phyloP scores from a whole-genome alignment of 1,284 basidiomycete species.

The Rhodotorula sp. region DNA sequence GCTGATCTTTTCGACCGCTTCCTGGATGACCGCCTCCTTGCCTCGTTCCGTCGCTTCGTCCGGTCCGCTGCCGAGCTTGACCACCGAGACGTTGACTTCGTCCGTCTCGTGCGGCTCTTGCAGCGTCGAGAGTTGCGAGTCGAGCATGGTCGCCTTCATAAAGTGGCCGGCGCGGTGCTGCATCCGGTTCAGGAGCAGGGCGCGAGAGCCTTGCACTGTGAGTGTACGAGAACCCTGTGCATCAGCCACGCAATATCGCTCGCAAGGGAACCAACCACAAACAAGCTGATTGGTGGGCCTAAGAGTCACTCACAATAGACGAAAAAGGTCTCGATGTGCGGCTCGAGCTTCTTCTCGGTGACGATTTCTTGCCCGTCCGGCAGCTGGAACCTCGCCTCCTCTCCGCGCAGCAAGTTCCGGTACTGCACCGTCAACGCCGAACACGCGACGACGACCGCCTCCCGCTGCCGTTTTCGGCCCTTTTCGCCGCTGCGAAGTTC shows the following conservation, averaged over 20 bases:
- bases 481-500: conserved; percentile 12
- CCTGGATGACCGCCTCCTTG: conserved; percentile 19
- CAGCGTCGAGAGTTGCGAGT: conserved; percentile 75
- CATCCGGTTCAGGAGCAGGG: conserved; percentile 70
- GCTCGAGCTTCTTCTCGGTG: conserved; percentile 35
- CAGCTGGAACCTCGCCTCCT: conserved; percentile 12
- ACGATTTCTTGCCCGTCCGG: conserved; percentile 22
- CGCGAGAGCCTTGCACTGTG: conserved; percentile 62
- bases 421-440: conserved; percentile 82
- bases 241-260: not conserved
- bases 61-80: conserved; percentile 29
- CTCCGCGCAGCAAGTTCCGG: conserved; percentile 74
- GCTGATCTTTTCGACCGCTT: conserved; percentile 6
- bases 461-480: conserved; percentile 44
- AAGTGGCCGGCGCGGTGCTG: conserved; percentile 72
- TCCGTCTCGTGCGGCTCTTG: conserved; percentile 53
- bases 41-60: conserved; percentile 31
- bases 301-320: conserved; percentile 60
- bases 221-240: not conserved
- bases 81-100: conserved; percentile 27
- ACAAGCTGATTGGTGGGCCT: not conserved
- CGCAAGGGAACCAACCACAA: too few relatives aligned
- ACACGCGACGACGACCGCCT: conserved; percentile 75
- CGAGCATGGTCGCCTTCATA: conserved; percentile 85
- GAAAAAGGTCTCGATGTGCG: conserved; percentile 67